phyloP scores from a whole-genome alignment of 2,329 filamentous ascomycete species.

The Mariannaea elegans region DNA sequence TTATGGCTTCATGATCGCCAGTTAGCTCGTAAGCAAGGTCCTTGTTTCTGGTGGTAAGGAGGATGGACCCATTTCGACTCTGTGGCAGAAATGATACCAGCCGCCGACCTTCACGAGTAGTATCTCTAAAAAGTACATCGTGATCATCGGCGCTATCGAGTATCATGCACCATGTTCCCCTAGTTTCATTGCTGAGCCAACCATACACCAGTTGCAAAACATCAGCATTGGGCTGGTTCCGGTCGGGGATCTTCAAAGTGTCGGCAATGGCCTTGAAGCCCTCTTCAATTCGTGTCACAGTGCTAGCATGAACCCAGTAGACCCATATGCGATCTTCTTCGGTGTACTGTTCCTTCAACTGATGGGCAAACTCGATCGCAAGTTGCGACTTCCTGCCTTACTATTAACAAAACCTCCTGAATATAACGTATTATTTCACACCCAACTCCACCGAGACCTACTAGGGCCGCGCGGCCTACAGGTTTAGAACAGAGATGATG shows the following conservation, averaged over 20 bases:
- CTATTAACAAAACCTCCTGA: not conserved
- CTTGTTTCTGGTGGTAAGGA: not conserved
- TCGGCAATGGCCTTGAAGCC: slow-evolving; percentile 3
- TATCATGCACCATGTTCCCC: not conserved
- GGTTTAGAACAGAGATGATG: slow-evolving; percentile 29
- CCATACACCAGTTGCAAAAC: not conserved
- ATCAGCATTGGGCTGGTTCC: too few relatives aligned
- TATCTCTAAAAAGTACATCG: not conserved
- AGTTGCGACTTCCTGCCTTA: slow-evolving; percentile 30
- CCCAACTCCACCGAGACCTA: slow-evolving; percentile 46
- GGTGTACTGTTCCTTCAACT: slow-evolving; percentile 31
- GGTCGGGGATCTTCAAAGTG: not conserved
- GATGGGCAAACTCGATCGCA: slow-evolving; percentile 49
- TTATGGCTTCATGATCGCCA: not conserved
- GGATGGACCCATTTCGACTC: too few relatives aligned
- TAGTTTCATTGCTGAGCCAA: not conserved
- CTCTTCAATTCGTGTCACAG: not conserved
- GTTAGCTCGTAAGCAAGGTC: not conserved
- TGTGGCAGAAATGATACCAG: not conserved
- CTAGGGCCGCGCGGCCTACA: slow-evolving; percentile 38
- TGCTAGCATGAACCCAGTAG: slow-evolving; percentile 43
- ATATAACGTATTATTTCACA: not conserved
- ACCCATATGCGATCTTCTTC: slow-evolving; percentile 39
- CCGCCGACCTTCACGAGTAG: too few relatives aligned
- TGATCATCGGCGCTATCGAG: not conserved